Percentiles rank a stretch among this genome's conserved stretches.
Conservation (phyloP, 2,329 filamentous ascomycete genomes). For the Fusarium sp. region DNA sequence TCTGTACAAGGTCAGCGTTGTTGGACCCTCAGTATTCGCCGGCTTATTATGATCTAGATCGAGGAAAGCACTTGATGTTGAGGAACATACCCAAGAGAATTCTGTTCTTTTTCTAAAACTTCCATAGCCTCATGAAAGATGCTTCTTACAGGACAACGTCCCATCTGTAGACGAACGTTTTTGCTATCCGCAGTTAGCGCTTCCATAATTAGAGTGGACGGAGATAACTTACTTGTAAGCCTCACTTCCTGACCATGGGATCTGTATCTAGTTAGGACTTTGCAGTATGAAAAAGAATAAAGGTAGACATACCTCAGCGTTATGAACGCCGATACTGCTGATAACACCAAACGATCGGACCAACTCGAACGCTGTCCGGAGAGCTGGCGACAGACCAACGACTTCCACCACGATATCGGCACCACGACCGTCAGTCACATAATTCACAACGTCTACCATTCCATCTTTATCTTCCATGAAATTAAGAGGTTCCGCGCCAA, state of each 20-base stretch:
- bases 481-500: slow-evolving; percentile 87
- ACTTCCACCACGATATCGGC: slow-evolving; percentile 88
- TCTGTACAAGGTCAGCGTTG: slow-evolving; percentile 52
- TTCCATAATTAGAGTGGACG: neutral
- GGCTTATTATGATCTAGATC: neutral
- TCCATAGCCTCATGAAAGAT: slow-evolving; percentile 75
- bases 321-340: slow-evolving; percentile 81
- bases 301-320: slow-evolving; percentile 68
- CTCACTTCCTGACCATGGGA: slow-evolving; percentile 74
- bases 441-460: slow-evolving; percentile 75
- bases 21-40: accelerated
- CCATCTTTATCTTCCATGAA: slow-evolving; percentile 74
- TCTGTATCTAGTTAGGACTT: slow-evolving; percentile 54
- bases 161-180: slow-evolving; percentile 81
- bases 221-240: slow-evolving; percentile 63
- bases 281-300: accelerated
- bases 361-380: slow-evolving; percentile 77
- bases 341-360: slow-evolving; percentile 79
- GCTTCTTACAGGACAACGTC: slow-evolving; percentile 78
- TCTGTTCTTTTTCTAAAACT: slow-evolving; percentile 73
- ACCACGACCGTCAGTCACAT: slow-evolving; percentile 81
- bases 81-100: slow-evolving; percentile 69
- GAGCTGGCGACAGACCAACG: slow-evolving; percentile 76
- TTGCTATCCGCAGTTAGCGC: slow-evolving; percentile 61
- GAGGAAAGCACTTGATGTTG: neutral